These are phyloP conservation scores for Crithidia thermophila DNA, from an alignment of 208 protist species.

Conservation along the genomic window DNA sequence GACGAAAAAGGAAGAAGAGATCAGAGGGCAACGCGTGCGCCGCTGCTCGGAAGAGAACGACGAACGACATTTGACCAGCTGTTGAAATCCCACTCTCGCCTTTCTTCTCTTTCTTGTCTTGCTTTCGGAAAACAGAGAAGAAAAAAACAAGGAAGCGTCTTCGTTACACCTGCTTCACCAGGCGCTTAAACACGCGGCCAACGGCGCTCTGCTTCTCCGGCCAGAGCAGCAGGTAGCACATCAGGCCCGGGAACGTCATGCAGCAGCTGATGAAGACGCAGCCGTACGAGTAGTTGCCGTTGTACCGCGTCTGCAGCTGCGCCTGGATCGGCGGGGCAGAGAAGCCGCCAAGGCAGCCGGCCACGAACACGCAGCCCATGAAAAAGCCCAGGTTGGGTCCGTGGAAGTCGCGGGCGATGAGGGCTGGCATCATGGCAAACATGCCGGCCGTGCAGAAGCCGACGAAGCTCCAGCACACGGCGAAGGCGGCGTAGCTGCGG, in stretches of 20 bases:
- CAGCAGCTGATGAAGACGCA: conserved; percentile 79
- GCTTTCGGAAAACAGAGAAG: neutral
- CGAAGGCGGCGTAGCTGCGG: conserved; percentile 72
- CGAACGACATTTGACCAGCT: too few species aligned
- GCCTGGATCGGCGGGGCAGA: conserved; percentile 76
- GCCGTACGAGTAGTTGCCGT: conserved; percentile 80
- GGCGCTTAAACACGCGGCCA: conserved; percentile 19
- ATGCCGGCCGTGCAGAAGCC: conserved; percentile 86
- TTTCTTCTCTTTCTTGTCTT: neutral
- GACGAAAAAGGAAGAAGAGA: conserved; percentile 5
- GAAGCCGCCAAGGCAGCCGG: conserved; percentile 75
- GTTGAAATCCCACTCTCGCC: too few species aligned
- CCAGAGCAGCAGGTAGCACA: conserved; percentile 75
- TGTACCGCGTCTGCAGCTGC: conserved; percentile 52
- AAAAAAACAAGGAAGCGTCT: neutral
- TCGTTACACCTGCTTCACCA: conserved; percentile 8
- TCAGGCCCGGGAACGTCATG: conserved; percentile 54
- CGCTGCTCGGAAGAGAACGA: neutral
- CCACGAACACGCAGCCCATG: conserved; percentile 77
- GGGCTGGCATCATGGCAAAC: conserved; percentile 80
- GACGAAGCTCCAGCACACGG: conserved; percentile 51
- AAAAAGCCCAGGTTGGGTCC: conserved; percentile 83
- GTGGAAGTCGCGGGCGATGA: conserved; percentile 69
- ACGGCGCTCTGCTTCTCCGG: conserved; percentile 47
- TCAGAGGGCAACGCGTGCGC: neutral